Evolutionary conservation across 2,329 filamentous ascomycete species (phyloP).

Genomic region (Pseudogymnoascus sp.): DNA sequence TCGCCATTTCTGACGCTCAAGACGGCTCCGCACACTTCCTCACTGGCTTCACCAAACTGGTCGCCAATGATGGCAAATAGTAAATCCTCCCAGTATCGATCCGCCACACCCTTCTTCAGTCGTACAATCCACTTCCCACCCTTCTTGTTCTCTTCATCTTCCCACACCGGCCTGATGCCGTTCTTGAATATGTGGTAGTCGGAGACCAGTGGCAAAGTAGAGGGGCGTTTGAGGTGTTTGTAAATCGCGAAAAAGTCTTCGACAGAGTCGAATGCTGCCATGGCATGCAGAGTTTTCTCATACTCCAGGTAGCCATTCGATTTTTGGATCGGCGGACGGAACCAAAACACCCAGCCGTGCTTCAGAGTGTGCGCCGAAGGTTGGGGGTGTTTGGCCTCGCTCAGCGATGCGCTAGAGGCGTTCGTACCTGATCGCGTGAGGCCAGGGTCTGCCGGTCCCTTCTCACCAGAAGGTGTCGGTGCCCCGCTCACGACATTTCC

Average conservation of each 20-base stretch:
- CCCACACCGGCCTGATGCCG: slow-evolving; percentile 94
- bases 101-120: slow-evolving; percentile 92
- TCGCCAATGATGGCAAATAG: slow-evolving; percentile 86
- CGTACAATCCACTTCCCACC: slow-evolving; percentile 97
- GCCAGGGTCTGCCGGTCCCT: slow-evolving; percentile 27
- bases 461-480: slow-evolving; percentile 52
- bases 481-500: slow-evolving; percentile 45
- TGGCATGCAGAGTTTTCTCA: slow-evolving; percentile 86
- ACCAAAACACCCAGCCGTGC: slow-evolving; percentile 94
- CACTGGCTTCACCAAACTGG: slow-evolving; percentile 83
- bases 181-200: slow-evolving; percentile 98
- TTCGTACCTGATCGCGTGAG: slow-evolving; percentile 20
- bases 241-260: slow-evolving; percentile 93
- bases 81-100: slow-evolving; percentile 94
- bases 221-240: slow-evolving; percentile 81
- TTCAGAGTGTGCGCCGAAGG: slow-evolving; percentile 55
- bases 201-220: slow-evolving; percentile 77
- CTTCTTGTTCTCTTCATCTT: slow-evolving; percentile 92
- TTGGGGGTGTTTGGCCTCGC: slow-evolving; percentile 37
- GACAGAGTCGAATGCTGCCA: slow-evolving; percentile 71
- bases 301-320: slow-evolving; percentile 83
- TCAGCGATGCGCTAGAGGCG: slow-evolving; percentile 38
- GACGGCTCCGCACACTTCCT: slow-evolving; percentile 92
- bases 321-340: slow-evolving; percentile 91
- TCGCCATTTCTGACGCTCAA: slow-evolving; percentile 91